Base-by-base conservation (phyloP, 164 flowering plant species). In the Chimonanthus praecox region DNA sequence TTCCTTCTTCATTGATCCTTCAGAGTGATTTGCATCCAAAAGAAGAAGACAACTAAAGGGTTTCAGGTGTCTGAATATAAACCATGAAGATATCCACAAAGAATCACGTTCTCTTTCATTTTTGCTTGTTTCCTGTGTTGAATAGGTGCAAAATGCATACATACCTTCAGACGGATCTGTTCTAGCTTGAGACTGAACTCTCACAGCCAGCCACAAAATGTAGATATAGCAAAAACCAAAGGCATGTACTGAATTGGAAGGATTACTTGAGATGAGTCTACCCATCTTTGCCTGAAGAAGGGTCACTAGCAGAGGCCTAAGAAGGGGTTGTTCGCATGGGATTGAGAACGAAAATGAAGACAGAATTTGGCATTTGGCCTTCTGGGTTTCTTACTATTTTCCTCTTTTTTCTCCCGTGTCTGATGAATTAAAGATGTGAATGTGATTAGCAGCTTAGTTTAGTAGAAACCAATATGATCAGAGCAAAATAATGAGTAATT, bases 111-210 rank as follows among this genome's bases (percentile, higher is more conserved):
- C 10, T 54, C 58, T 11, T 54, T 54, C 58, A 54, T 16, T 11
- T 16, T 54, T 54, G 33, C 2, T 33, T 33, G 33, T 33, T 49
- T 54, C 15, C 58, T 1, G 13, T 16, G 15, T 21, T 63, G 8
- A 63, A 16, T 16, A 61, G n/a, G 45, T 10, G 58, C 0, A 49
- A 45, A 76, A 76, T 63, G 3, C 2, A 47, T 65, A 66, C 20
- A 63, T 20, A 63, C 66, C 66, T 63, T 63, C 66, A 63, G 66
- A 63, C 21, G 66, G 66, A 43, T 63, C 66, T 63, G 66, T 63
- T 11, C 33, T 63, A 33, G 66, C 43, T 20, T 63, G 66, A 63
- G 66, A 13, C 16, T 58, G 61, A n/a, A n/a, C 13, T 9, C 62
- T 21, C 20, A 20, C 46, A 73, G 68, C 44, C 58, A 2, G 5